Conservation (phyloP, 495 filamentous ascomycete genomes). For the Aspergillus coremiiformis region DNA sequence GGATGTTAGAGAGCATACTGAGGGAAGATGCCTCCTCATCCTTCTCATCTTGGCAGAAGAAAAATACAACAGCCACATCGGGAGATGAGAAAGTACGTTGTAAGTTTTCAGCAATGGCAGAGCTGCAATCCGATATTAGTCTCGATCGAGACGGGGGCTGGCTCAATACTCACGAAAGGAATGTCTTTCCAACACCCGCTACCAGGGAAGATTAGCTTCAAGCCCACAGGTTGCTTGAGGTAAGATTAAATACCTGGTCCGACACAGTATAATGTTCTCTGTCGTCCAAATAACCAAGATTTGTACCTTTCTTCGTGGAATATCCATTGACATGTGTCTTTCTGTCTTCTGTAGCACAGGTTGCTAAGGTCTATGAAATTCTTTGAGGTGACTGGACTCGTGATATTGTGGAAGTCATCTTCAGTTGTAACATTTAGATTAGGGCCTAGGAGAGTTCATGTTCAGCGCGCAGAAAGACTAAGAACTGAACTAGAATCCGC, state of each 20-base stretch:
- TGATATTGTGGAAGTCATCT: constrained; percentile 14
- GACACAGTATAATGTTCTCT: constrained; percentile 25
- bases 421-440: constrained; percentile 13
- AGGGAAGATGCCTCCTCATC: constrained; percentile 16
- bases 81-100: constrained; percentile 27
- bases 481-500: too few relatives aligned
- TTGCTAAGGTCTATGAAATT: constrained; percentile 24
- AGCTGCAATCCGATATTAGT: constrained; percentile 9
- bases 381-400: constrained; percentile 15
- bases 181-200: constrained; percentile 34
- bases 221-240: not conserved
- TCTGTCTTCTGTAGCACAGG: constrained; percentile 23
- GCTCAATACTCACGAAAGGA: constrained; percentile 24
- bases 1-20: constrained; percentile 19
- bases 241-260: constrained; percentile 21
- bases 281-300: constrained; percentile 22
- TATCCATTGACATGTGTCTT: constrained; percentile 26
- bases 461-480: too few relatives aligned
- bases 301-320: constrained; percentile 20
- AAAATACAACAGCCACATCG: constrained; percentile 26
- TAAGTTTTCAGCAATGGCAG: constrained; percentile 23
- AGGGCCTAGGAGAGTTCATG: too few relatives aligned
- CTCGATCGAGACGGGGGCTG: too few relatives aligned
- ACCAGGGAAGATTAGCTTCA: not conserved
- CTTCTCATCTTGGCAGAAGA: constrained; percentile 27